Evolutionary conservation across 345 rosid species (phyloP).

Genomic region (Camelina laxa): DNA sequence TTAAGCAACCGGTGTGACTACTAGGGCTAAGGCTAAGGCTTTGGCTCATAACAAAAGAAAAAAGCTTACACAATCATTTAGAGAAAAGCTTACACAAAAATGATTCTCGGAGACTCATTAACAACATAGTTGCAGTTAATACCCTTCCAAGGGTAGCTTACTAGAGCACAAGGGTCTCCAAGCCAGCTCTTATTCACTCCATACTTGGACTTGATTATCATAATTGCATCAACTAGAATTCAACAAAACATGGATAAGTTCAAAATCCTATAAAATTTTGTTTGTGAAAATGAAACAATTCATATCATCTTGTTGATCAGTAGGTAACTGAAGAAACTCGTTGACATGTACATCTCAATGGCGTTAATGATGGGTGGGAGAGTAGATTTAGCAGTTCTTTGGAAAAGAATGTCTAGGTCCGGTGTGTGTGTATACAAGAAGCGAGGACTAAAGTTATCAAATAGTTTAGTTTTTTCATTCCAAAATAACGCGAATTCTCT

Average conservation of each 20-base stretch:
- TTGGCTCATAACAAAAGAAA: too few relatives aligned
- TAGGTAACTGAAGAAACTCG: constrained; percentile 36
- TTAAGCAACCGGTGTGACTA: too few relatives aligned
- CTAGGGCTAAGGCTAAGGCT: too few relatives aligned
- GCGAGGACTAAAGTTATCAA: constrained; percentile 35
- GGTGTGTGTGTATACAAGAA: constrained; percentile 42
- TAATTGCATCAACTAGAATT: constrained; percentile 51
- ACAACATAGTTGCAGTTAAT: constrained; percentile 45
- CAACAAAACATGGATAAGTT: constrained; percentile 11
- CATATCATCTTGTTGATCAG: constrained; percentile 47
- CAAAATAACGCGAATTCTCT: constrained; percentile 38
- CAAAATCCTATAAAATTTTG: neutral
- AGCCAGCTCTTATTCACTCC: constrained; percentile 58
- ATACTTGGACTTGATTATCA: constrained; percentile 47
- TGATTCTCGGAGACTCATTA: constrained; percentile 37
- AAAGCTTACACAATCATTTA: neutral
- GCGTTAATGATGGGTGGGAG: constrained; percentile 51
- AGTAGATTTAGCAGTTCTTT: constrained; percentile 36
- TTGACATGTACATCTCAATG: constrained; percentile 43
- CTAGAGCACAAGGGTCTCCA: constrained; percentile 66
- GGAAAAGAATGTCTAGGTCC: constrained; percentile 16
- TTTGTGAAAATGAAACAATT: neutral
- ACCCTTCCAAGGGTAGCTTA: constrained; percentile 49
- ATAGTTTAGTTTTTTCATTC: constrained; percentile 18
- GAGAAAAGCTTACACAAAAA: constrained; percentile 42